Evolutionary conservation across 2,329 filamentous ascomycete genomes (phyloP), one percentile per base, ranked within the genome.

Genomic region (Alternaria gaisen): DNA sequence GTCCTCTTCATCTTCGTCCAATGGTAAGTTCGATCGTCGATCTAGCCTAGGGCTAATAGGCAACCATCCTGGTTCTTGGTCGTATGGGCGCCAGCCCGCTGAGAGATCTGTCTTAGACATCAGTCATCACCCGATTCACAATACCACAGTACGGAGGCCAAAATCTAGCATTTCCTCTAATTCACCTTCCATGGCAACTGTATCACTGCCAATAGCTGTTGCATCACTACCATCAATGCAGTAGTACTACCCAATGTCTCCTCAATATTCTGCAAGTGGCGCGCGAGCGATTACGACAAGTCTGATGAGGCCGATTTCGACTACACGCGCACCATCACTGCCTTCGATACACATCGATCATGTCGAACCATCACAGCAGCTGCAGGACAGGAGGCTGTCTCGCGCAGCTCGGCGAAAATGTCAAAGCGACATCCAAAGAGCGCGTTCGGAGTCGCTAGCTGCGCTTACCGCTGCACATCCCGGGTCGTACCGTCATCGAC

Each of bases 51-150:
- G 48, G 4, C 51, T 47, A 6, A 60, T 53, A 16, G 42, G 18
- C 8, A 30, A 38, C 42, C 43, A 56, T n/a, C 36, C 43, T 24
- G 56, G 20, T 22, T 42, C 40, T 30, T 30, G 32, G 20, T 55
- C 55, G 10, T 38, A 44, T 32, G 59, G 56, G 18, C 24, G 9
- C 5, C 56, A 18, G 38, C 55, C 18, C 11, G 28, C 14, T 34
- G 64, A 60, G 10, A 44, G 48, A 12, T 40, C 53, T 34, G 62
- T 64, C 54, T 67, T 64, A 44, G 58, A 64, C 50, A 65, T 63
- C 0, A 61, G 56, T 38, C 66, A 59, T 11, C 66, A 60, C 43
- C 48, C 12, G 59, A 65, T 18, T 14, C 62, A 46, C n/a, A 57
- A 67, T 34, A 55, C 50, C 48, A 56, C 53, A 1, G n/a, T 67